Evolutionary conservation across 805 yeast genomes (phyloP), one percentile per base, ranked within the genome.

Genomic region (Henningerozyma blattae): DNA sequence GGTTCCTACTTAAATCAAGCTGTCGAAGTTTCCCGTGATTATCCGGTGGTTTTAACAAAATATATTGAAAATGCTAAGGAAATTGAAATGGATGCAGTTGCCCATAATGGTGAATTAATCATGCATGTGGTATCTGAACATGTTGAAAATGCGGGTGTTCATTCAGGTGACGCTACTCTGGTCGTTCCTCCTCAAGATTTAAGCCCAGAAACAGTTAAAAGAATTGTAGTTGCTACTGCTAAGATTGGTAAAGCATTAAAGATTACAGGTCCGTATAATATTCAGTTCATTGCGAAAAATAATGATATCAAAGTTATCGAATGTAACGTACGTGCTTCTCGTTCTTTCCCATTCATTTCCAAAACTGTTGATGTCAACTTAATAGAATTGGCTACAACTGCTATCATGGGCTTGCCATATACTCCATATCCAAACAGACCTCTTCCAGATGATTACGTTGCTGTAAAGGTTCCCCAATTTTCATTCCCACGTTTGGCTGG

Each of bases 71-170:
- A 84, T 44, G 96, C 97, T 29, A 84, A 89, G 67, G 98, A 89
- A 65, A 89, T 89, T 52, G 98, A 89, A 64, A 87, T 89, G 91
- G 98, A 89, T 58, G 97, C 95, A 32, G 97, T 89, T 53, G 97
- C 98, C 28, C 74, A 73, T 58, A 83, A 89, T 52, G 98, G 98
- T 61, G 75, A 86, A 60, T 69, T 89, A 64, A 72, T 91, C 48
- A 84, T 89, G 86, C 97, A 89, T 59, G 97, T 86, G 56, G 95
- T 89, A 38, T 85, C 95, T 36, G 97, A 91, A 64, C 98, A 89
- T 59, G 95, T 89, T 46, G 98, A 89, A 66, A 89, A 89, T 56
- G 98, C 98, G 18, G 98, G 98, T 73, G 95, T 89, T 29, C 98
- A 89, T 63, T 89, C 97, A 34, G 98, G 98, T 70, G 98, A 89